Base-by-base conservation (phyloP, 1,284 basidiomycete species). In the Moesziomyces antarcticus region DNA sequence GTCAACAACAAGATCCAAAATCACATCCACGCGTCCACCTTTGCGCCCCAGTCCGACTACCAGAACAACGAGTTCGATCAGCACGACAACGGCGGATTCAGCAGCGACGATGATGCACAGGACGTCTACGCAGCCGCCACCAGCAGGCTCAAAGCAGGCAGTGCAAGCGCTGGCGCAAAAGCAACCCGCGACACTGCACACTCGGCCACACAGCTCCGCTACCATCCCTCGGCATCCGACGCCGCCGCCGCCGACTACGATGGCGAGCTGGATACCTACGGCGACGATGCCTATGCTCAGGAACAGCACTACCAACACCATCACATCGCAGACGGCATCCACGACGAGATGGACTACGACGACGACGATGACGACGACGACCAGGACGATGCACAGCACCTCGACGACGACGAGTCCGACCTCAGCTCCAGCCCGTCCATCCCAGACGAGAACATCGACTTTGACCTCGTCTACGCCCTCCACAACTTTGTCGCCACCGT, bases 381-480 rank as follows among this genome's bases (percentile, higher is more conserved):
- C 18, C 71, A 78, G 18, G 73, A 77, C 21, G 73, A 81, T n/a
- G 80, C 82, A 5, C 73, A 78, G 3, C 80, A 58, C 20, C 76
- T 79, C 8, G 72, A 79, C 18, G 73, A 75, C 41, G 80, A 82
- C 35, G 82, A 84, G 22, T 82, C 79, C 37, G 82, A 84, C 30
- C 69, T 84, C 30, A 83, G 81, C 46, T 81, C 78, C 9, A 82
- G 80, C 50, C 82, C 82, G 2, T 80, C 77, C n/a, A 84, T 84
- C 45, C 82, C 82, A 0, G 82, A 84, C 61, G 82, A 84, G 48
- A 83, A 84, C 63, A 84, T 84, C 73, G 78, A 84, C 73, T 84
- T 84, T 56, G 82, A 84, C 46, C 76, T 84, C 45, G 82, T 84
- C n/a, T 84, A 84, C 57, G 81, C 82, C 20, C 60, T 84, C 25